phyloP scores from a whole-genome alignment of 2,329 filamentous ascomycete genomes.

The Colletotrichum truncatum region DNA sequence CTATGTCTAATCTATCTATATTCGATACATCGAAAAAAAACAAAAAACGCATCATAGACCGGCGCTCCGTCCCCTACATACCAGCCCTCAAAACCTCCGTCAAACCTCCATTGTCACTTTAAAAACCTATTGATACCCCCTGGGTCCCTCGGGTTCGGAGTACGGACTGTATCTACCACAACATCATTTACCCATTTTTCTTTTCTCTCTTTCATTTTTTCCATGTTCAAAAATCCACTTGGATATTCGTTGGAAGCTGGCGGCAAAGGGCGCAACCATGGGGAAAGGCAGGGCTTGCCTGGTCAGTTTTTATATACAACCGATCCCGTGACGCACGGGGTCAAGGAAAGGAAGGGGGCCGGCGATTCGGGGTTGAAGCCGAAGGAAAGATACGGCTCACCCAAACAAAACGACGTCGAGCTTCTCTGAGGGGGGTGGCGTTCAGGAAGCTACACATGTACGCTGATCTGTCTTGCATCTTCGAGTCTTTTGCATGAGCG shows the following conservation, averaged over 20 bases:
- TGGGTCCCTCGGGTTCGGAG: constrained; percentile 20
- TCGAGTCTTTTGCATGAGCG: constrained; percentile 32
- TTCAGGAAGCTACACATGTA: constrained; percentile 29
- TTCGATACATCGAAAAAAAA: constrained; percentile 22
- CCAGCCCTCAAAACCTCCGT: neutral
- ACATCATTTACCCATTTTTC: constrained; percentile 7
- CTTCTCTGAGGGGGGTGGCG: constrained; percentile 22
- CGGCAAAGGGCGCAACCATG: constrained; percentile 23
- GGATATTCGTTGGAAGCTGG: constrained; percentile 4
- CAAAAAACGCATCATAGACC: constrained; percentile 27
- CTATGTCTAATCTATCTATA: constrained; percentile 27
- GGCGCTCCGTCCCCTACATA: constrained; percentile 22
- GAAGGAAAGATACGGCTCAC: neutral
- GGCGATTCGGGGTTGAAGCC: neutral
- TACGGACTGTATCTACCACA: constrained; percentile 28
- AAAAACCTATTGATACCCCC: constrained; percentile 23
- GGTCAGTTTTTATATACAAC: constrained; percentile 20
- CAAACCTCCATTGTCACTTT: constrained; percentile 11
- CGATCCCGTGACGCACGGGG: neutral
- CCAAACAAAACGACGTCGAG: neutral
- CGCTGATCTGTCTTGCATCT: constrained; percentile 25
- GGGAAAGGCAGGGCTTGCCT: constrained; percentile 28
- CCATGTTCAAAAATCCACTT: constrained; percentile 18
- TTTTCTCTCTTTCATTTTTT: neutral
- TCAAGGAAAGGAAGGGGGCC: constrained; percentile 8